These are phyloP conservation scores for Antitrichia curtipendula DNA, from an alignment of 225 moss, liverwort and hornwort species.

Conservation along the genomic window DNA sequence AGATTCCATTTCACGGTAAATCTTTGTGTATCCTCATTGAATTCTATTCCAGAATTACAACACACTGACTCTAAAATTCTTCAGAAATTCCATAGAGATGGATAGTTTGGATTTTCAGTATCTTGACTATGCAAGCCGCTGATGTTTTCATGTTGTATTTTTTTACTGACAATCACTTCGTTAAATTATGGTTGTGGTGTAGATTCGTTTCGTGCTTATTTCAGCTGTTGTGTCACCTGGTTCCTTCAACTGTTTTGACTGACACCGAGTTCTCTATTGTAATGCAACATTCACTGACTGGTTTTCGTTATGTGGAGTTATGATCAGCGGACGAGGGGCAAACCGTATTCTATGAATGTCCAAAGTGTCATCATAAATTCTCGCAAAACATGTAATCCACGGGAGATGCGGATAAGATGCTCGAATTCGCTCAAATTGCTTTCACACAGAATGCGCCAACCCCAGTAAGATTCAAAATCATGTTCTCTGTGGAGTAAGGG, in stretches of 20 bases:
- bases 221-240: not conserved
- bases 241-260: not conserved
- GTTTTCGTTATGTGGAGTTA: constrained; percentile 38
- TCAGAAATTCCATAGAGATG: no score
- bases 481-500: constrained; percentile 58
- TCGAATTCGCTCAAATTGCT: no score
- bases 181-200: not conserved
- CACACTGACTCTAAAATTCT: no score
- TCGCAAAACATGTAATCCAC: constrained; percentile 76
- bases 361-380: constrained; percentile 85
- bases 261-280: not conserved
- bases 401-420: not conserved
- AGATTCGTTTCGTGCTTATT: not conserved
- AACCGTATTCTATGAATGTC: constrained; percentile 94
- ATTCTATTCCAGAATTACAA: no score
- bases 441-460: no score
- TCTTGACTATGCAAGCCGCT: not conserved
- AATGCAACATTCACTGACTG: not conserved
- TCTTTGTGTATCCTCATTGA: no score
- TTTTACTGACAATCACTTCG: not conserved
- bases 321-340: constrained; percentile 97
- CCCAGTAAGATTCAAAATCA: no score
- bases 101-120: no score
- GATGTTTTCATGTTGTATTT: not conserved
- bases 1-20: no score